Evolutionary conservation across 1,139 yeast genomes (phyloP).

Genomic region (Waltiozyma sp.): DNA sequence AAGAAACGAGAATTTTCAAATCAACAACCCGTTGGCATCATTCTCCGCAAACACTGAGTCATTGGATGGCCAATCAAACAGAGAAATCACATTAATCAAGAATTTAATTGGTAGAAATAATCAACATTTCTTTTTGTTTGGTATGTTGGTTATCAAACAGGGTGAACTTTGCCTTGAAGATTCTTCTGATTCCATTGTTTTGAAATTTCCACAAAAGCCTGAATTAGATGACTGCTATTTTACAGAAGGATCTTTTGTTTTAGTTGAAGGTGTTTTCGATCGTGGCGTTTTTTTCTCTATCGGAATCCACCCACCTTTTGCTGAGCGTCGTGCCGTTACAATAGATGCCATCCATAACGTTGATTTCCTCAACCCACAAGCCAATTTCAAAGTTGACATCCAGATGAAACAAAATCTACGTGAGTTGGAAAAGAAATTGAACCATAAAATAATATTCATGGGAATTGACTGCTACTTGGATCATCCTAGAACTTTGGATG

Average conservation of each 20-base stretch:
- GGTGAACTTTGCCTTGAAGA: constrained; percentile 78
- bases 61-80: constrained; percentile 14
- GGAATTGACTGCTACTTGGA: constrained; percentile 72
- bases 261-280: constrained; percentile 79
- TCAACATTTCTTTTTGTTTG: constrained; percentile 63
- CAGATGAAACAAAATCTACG: constrained; percentile 44
- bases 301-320: constrained; percentile 79
- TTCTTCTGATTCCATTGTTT: constrained; percentile 54
- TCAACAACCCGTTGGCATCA: constrained; percentile 22
- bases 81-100: constrained; percentile 65
- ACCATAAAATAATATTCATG: constrained; percentile 53
- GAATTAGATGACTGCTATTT: constrained; percentile 63
- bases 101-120: constrained; percentile 82
- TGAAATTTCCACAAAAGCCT: constrained; percentile 54
- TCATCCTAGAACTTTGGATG: constrained; percentile 44
- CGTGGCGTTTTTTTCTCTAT: constrained; percentile 62
- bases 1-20: constrained; percentile 57
- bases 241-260: constrained; percentile 67
- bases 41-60: constrained; percentile 14
- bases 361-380: constrained; percentile 68
- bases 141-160: constrained; percentile 52
- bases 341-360: constrained; percentile 66
- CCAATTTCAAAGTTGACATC: constrained; percentile 45
- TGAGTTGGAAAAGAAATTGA: constrained; percentile 44
- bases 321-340: constrained; percentile 60